Evolutionary conservation across 2,329 filamentous ascomycete genomes (phyloP), one percentile per base, ranked within the genome.

Genomic region (Aspergillus sp.): DNA sequence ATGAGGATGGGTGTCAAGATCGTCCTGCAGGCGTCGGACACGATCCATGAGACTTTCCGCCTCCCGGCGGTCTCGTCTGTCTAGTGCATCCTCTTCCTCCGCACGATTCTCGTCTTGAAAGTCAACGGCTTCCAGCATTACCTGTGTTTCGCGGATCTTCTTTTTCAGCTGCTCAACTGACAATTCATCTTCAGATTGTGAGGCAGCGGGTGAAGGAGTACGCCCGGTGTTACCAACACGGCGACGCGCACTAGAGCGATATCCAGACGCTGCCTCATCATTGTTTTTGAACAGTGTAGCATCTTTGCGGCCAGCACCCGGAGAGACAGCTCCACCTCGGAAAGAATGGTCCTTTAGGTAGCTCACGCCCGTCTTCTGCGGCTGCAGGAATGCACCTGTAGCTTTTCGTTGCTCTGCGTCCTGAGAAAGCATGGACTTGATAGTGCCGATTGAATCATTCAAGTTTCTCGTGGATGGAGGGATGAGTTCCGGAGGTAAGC

Each of bases 221-320:
- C 84, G 80, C 33, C 80, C 80, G 59, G 85, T 87, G 50, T 82
- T 82, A 41, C 90, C 91, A 56, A 96, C 78, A 64, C 95, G 87
- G 62, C 93, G 90, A 62, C 95, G 90, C 54, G 95, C 95, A 73
- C 93, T 97, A 12, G 95, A 98, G 66, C 89, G 89, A 71, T 99
- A 99, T 5, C 91, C 92, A 67, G 96, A 85, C 59, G 92, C 89
- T 65, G 96, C 91, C 15, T 65, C 63, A 67, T 96, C 92, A 64
- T 98, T 95, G 71, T 98, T 97, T 71, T 96, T 93, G 77, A 93
- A 99, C 3, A 98, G 90, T 0, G 95, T 99, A 3, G 90, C 95
- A 77, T 99, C 95, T 74, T 98, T 98, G 49, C 93, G 89, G 39
- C 84, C 84, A 45, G 79, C 79, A 45, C 80, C 80, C 49, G 82